These are phyloP conservation scores for Helicocarpus griseus DNA, from an alignment of 2,329 filamentous ascomycete genomes.

Conservation along the genomic window DNA sequence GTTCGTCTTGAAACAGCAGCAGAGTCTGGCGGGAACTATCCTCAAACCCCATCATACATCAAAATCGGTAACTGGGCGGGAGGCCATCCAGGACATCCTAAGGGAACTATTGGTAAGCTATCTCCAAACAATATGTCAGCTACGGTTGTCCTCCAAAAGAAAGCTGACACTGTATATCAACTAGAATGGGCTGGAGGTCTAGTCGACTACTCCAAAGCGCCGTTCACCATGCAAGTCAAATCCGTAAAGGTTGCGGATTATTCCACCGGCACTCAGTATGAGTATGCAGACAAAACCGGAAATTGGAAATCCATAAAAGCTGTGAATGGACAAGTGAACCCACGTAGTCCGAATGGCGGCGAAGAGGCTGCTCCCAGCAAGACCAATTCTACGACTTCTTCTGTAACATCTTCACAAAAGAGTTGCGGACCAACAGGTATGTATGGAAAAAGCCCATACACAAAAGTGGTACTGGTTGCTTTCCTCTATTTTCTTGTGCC, in stretches of 20 bases:
- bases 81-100: constrained; percentile 37
- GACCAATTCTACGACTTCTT: background rate
- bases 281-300: constrained; percentile 53
- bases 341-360: background rate
- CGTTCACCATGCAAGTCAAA: constrained; percentile 67
- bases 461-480: background rate
- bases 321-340: constrained; percentile 2
- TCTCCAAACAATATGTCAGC: too few relatives aligned
- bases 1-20: constrained; percentile 53
- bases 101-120: constrained; percentile 5
- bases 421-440: background rate
- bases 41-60: constrained; percentile 64
- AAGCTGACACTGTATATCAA: background rate
- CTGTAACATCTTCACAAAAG: background rate
- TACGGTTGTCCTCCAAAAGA: background rate
- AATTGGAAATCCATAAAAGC: constrained; percentile 42
- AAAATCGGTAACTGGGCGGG: constrained; percentile 62
- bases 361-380: background rate
- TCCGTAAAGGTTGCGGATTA: constrained; percentile 47
- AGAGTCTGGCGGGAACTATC: constrained; percentile 53
- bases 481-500: too few relatives aligned
- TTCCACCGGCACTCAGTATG: constrained; percentile 53
- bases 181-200: constrained; percentile 6
- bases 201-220: constrained; percentile 34
- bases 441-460: background rate